Conservation (phyloP, 305 asterid species). For the Solanum hybrid region DNA sequence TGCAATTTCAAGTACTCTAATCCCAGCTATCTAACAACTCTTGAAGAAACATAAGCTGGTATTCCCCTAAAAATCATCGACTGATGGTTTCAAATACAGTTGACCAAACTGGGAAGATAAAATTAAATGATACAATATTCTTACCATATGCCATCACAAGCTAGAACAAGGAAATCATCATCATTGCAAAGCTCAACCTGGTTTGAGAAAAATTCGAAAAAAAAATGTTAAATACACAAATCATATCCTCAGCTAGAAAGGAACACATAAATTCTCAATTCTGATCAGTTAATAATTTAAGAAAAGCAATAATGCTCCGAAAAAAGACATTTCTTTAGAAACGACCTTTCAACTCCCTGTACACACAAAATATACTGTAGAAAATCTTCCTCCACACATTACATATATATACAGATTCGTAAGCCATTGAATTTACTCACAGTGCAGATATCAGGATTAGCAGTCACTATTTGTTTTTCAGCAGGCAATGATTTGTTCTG, state of each 20-base stretch:
- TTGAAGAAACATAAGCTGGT: neutral
- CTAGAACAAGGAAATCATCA: constrained; percentile 84
- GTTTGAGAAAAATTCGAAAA: neutral
- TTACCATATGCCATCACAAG: constrained; percentile 99
- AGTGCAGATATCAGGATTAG: constrained; percentile 70
- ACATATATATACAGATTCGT: neutral
- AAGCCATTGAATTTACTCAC: constrained; percentile 35
- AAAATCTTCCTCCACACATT: neutral
- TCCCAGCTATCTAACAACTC: neutral
- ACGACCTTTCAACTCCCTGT: neutral
- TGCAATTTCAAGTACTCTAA: neutral
- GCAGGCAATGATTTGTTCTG: constrained; percentile 80
- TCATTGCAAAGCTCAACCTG: constrained; percentile 73
- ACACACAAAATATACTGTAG: neutral
- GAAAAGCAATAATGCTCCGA: neutral
- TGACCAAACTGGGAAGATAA: neutral
- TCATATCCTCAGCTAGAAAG: neutral
- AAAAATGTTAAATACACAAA: constrained; percentile 10
- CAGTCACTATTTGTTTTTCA: constrained; percentile 86
- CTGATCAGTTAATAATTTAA: neutral
- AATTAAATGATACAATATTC: constrained; percentile 10
- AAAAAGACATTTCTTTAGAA: neutral
- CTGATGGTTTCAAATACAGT: neutral
- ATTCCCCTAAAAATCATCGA: neutral
- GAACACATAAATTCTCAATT: neutral